A percentile compares a stretch with the other conserved stretches of the same genome.
phyloP scores from a whole-genome alignment of 495 filamentous ascomycete species.

The Glutinoglossum americanum region DNA sequence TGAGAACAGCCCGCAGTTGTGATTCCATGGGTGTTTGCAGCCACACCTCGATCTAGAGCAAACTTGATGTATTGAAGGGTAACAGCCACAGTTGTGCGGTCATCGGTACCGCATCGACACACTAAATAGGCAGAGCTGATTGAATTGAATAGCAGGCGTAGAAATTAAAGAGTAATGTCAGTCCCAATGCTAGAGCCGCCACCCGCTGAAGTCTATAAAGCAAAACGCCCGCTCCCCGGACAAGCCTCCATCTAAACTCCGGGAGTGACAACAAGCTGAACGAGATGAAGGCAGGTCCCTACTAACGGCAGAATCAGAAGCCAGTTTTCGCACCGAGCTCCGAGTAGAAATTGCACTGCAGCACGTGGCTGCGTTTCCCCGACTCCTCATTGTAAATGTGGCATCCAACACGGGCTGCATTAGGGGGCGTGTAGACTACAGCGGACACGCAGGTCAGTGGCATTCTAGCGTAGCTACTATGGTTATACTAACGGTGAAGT shows the following conservation, averaged over 20 bases:
- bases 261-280: background rate
- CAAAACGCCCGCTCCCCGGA: background rate
- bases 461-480: background rate
- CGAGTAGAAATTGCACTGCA: slow-evolving; percentile 40
- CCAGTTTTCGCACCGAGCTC: slow-evolving; percentile 13
- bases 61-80: too few species aligned
- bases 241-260: background rate
- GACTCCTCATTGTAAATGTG: slow-evolving; percentile 50
- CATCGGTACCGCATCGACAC: too few species aligned
- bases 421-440: slow-evolving; percentile 82
- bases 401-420: slow-evolving; percentile 55
- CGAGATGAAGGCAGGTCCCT: background rate
- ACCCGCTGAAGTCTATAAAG: background rate
- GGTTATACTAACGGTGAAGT: slow-evolving; percentile 43
- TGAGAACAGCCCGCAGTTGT: too few species aligned
- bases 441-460: background rate
- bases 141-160: too few species aligned
- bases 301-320: background rate
- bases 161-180: background rate
- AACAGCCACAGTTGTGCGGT: too few species aligned
- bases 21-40: too few species aligned
- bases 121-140: too few species aligned
- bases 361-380: slow-evolving; percentile 46
- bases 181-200: background rate
- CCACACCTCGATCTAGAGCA: too few species aligned